Base-by-base conservation (phyloP, 2,329 filamentous ascomycete genomes). In the Sporothrix sp. region DNA sequence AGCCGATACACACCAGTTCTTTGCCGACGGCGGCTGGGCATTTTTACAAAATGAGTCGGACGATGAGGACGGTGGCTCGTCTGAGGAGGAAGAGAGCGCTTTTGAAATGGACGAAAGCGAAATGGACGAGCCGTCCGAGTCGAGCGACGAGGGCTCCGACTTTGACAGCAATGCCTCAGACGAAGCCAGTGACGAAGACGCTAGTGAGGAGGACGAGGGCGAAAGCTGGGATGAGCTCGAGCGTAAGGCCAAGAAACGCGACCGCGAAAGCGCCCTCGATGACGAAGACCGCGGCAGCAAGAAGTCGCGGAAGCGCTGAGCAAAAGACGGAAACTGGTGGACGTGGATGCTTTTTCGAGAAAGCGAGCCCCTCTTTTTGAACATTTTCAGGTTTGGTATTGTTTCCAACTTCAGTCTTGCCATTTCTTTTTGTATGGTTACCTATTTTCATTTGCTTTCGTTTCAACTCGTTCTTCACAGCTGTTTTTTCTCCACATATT, bases 201-300 rank as follows among this genome's bases (percentile, higher is more conserved):
- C 79, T 16, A 80, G 78, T 38, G 86, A 90, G 7, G 85, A 85
- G 39, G 85, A 87, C 11, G 86, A 82, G 57, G 85, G 85, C 44
- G 85, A 96, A 65, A 87, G 94, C 62, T 96, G 91, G 91, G 90
- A 97, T 64, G 89, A 94, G 67, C 66, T 96, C 53, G 91, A 96
- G 71, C 83, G 84, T 67, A 95, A 95, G 73, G 90, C 84, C 3
- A 87, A 83, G 71, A 88, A 90, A 69, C 81, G 86, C 62, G 90
- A 91, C 67, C 76, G 84, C 43, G 84, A 81, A 63, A 66, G 66
- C 50, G 71, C 67, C 0, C 70, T 86, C 52, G 87, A 91, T 54
- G 88, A 87, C 70, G 88, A 95, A 58, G 85, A 88, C 65, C 54
- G 85, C 46, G 73, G 59, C 72, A 73, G 59, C 72, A 84, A 76